Evolutionary conservation across 805 yeast species (phyloP).

Genomic region (Suhomyces sp.): DNA sequence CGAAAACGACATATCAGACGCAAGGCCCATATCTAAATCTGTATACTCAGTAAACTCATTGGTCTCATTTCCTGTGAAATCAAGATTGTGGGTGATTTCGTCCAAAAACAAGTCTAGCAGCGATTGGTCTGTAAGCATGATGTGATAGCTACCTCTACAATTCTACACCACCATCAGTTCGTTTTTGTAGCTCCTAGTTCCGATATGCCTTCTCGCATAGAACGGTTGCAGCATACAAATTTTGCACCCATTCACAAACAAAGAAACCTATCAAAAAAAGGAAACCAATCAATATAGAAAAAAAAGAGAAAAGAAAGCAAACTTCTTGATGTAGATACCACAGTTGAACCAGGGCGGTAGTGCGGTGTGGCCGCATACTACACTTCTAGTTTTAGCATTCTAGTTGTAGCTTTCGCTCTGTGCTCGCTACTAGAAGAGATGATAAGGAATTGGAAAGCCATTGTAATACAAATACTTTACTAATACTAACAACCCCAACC

Average conservation of each 20-base stretch:
- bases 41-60: background rate
- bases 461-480: too few relatives aligned
- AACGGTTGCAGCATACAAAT: background rate
- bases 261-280: background rate
- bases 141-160: background rate
- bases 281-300: too few relatives aligned
- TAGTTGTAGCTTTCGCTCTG: too few relatives aligned
- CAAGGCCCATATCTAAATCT: background rate
- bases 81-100: conserved; percentile 1
- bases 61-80: background rate
- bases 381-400: too few relatives aligned
- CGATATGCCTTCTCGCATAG: background rate
- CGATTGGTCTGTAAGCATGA: background rate
- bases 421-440: too few relatives aligned
- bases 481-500: too few relatives aligned
- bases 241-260: background rate
- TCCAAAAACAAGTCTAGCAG: background rate
- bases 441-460: too few relatives aligned
- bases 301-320: too few relatives aligned
- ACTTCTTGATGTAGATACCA: too few relatives aligned
- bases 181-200: background rate
- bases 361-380: too few relatives aligned
- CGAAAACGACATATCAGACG: background rate
- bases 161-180: background rate
- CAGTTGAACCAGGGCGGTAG: too few relatives aligned